These are phyloP conservation scores for Paramecium tetraurelia DNA, from an alignment of 73 alveolate genomes.

Conservation along the genomic window DNA sequence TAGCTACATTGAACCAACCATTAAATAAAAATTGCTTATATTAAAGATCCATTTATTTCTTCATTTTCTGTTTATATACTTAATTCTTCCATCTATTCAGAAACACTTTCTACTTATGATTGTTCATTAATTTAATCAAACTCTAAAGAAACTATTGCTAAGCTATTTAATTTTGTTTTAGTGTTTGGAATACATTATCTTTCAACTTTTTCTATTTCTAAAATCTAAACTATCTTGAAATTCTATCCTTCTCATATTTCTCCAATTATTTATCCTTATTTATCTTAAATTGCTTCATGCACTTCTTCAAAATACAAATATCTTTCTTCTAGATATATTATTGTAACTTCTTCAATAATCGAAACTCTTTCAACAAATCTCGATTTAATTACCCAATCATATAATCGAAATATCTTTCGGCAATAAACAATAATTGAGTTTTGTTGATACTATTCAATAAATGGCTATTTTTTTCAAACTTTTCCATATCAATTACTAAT, in stretches of 20 bases:
- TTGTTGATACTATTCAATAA: neutral
- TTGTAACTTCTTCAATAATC: neutral
- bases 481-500: conserved; percentile 11
- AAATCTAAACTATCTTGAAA: neutral
- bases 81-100: neutral
- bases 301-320: neutral
- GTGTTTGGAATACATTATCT: neutral
- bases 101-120: neutral
- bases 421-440: neutral
- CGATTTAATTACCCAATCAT: neutral
- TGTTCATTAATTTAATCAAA: neutral
- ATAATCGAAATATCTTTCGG: neutral
- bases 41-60: neutral
- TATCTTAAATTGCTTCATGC: neutral
- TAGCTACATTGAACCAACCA: neutral
- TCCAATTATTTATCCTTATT: neutral
- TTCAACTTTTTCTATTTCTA: neutral
- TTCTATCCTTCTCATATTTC: neutral
- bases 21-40: neutral
- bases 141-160: neutral
- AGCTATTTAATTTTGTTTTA: neutral
- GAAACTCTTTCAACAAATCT: neutral
- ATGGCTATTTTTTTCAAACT: neutral
- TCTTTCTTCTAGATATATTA: neutral
- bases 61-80: neutral